A percentile compares a stretch with the other conserved stretches of the same genome.
These are phyloP conservation scores for Penicillium hordei DNA, from an alignment of 2,329 filamentous ascomycete genomes.

Conservation along the genomic window DNA sequence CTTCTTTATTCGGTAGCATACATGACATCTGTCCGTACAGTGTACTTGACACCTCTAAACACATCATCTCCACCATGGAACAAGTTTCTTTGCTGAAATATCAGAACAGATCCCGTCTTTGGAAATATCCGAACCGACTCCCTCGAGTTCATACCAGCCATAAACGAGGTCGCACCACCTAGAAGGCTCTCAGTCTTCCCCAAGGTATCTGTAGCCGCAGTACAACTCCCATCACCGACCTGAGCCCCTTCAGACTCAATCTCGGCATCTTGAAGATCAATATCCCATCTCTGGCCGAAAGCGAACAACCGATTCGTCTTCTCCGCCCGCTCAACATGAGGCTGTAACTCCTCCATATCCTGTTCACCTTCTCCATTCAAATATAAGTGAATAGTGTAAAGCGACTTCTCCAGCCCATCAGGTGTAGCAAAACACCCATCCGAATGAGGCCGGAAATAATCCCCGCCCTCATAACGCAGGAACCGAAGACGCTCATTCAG, in stretches of 20 bases:
- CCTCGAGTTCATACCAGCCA: constrained; percentile 32
- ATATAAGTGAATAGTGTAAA: constrained; percentile 59
- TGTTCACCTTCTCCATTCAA: constrained; percentile 49
- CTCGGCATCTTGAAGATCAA: neutral
- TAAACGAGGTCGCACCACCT: constrained; percentile 58
- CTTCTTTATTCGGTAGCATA: constrained; percentile 32
- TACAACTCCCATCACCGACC: neutral
- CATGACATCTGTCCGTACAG: constrained; percentile 58
- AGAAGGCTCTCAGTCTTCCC: constrained; percentile 38
- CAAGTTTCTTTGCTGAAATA: constrained; percentile 57
- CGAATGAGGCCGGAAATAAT: constrained; percentile 72
- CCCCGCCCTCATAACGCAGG: constrained; percentile 67
- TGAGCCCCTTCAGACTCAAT: neutral
- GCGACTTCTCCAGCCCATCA: constrained; percentile 51
- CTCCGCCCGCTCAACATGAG: constrained; percentile 21
- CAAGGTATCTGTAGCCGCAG: neutral
- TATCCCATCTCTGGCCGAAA: too few species aligned
- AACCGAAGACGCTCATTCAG: constrained; percentile 75
- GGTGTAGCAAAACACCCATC: constrained; percentile 64
- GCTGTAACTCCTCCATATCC: constrained; percentile 29
- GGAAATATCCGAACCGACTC: constrained; percentile 48
- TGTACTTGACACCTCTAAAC: constrained; percentile 54
- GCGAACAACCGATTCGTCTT: constrained; percentile 4
- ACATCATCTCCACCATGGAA: constrained; percentile 59
- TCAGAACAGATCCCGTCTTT: constrained; percentile 52